Evolutionary conservation across 73 alveolate genomes (phyloP).

Genomic region (Paramecium tetraurelia): DNA sequence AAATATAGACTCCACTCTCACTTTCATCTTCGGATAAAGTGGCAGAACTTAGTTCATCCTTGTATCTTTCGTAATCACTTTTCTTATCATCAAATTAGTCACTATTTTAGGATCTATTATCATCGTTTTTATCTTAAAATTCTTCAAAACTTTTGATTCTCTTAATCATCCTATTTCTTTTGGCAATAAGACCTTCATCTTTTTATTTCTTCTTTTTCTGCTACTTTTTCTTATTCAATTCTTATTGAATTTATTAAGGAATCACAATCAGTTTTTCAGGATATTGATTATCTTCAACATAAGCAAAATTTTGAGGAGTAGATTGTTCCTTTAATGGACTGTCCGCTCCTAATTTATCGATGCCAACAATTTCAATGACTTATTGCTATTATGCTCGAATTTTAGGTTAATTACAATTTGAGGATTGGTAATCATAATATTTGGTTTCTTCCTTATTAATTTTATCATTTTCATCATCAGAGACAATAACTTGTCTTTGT

Average conservation of each 20-base stretch:
- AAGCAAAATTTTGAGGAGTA: background rate
- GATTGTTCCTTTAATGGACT: background rate
- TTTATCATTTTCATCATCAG: background rate
- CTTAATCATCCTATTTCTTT: conserved; percentile 3
- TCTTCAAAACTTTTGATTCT: background rate
- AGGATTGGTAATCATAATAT: background rate
- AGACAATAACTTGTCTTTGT: background rate
- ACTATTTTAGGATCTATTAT: background rate
- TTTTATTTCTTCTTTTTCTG: background rate
- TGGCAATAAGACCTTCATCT: background rate
- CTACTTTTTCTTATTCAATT: background rate
- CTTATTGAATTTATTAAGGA: background rate
- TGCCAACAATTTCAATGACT: background rate
- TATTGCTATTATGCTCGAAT: background rate
- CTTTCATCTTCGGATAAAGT: conserved; percentile 36
- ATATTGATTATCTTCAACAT: background rate
- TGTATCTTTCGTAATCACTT: conserved; percentile 16
- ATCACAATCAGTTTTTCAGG: background rate
- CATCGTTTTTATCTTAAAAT: background rate
- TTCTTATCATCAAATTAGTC: background rate
- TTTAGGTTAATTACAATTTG: background rate
- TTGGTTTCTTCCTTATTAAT: background rate
- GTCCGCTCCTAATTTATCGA: background rate
- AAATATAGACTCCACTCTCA: background rate
- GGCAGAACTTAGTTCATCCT: background rate